Conservation (phyloP, 1,284 basidiomycete genomes). For the Tilletia walkeri region DNA sequence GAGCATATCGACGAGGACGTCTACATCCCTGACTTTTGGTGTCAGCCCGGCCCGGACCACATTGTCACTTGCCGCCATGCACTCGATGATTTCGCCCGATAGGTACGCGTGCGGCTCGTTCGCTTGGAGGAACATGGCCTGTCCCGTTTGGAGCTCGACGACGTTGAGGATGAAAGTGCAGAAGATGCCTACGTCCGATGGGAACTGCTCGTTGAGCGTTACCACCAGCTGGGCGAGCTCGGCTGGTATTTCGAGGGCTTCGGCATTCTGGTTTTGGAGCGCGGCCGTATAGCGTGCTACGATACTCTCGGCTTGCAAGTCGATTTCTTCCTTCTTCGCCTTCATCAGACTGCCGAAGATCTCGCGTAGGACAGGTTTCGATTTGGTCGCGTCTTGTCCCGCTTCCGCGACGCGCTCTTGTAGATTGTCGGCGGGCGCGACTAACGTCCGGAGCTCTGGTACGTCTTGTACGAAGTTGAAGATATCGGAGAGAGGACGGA, state of each 20-base stretch:
- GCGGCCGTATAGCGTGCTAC: slow-evolving; percentile 18
- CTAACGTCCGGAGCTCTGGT: slow-evolving; percentile 69
- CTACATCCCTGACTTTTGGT: slow-evolving; percentile 89
- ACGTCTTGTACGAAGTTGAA: slow-evolving; percentile 67
- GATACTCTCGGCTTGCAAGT: slow-evolving; percentile 16
- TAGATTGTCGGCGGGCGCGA: slow-evolving; percentile 22
- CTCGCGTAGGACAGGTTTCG: slow-evolving; percentile 27
- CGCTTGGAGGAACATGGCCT: slow-evolving; percentile 91
- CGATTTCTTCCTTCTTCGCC: slow-evolving; percentile 19
- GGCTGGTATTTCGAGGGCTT: slow-evolving; percentile 29
- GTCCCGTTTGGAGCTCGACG: slow-evolving; percentile 72
- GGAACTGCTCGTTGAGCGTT: slow-evolving; percentile 76
- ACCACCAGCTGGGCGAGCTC: slow-evolving; percentile 66
- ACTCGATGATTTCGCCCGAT: slow-evolving; percentile 58
- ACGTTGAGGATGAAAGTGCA: slow-evolving; percentile 91
- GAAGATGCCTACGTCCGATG: slow-evolving; percentile 87
- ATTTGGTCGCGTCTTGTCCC: slow-evolving; percentile 16
- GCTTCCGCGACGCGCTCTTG: not conserved
- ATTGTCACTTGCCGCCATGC: slow-evolving; percentile 67
- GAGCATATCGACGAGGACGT: slow-evolving; percentile 81
- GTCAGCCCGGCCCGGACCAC: slow-evolving; percentile 98
- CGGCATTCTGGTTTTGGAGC: slow-evolving; percentile 10
- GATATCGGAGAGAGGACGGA: slow-evolving; percentile 74
- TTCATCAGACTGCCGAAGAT: slow-evolving; percentile 45
- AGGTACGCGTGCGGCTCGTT: slow-evolving; percentile 97